Conservation (phyloP, 768 basidiomycete genomes). For the Mycena kentingensis region DNA sequence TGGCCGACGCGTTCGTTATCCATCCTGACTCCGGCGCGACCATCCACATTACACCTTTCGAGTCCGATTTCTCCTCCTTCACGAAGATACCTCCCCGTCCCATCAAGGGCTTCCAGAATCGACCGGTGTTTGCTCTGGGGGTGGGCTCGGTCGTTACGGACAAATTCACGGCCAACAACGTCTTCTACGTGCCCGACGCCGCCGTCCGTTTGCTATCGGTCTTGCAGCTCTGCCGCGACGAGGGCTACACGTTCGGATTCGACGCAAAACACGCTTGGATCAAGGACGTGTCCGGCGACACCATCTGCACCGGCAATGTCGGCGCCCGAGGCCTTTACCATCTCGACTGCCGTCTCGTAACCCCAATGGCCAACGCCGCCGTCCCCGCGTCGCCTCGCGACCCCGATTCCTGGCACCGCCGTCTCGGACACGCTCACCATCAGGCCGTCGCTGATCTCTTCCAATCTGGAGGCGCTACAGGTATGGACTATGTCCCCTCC, state of each 20-base stretch:
- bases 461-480: neutral
- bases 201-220: constrained; percentile 6
- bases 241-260: neutral
- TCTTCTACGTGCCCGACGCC: constrained; percentile 3
- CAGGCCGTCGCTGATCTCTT: neutral
- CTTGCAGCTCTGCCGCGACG: neutral
- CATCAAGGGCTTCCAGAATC: constrained; percentile 7
- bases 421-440: constrained; percentile 5
- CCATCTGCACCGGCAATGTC: neutral
- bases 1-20: too few relatives aligned
- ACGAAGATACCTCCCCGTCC: neutral
- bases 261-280: neutral
- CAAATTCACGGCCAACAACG: neutral
- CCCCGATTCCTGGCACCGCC: neutral
- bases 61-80: constrained; percentile 1
- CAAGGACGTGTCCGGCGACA: neutral
- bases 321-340: neutral
- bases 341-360: neutral
- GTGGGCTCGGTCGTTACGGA: constrained; percentile 6
- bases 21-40: constrained; percentile 12
- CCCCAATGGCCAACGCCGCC: neutral
- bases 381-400: neutral
- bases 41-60: constrained; percentile 3
- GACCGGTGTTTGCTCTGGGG: constrained; percentile 2
- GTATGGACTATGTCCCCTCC: constrained; percentile 12